Evolutionary conservation across 139 green algal species (phyloP), one percentile per base, ranked within the genome.

Genomic region (Pycnococcus provasolii): DNA sequence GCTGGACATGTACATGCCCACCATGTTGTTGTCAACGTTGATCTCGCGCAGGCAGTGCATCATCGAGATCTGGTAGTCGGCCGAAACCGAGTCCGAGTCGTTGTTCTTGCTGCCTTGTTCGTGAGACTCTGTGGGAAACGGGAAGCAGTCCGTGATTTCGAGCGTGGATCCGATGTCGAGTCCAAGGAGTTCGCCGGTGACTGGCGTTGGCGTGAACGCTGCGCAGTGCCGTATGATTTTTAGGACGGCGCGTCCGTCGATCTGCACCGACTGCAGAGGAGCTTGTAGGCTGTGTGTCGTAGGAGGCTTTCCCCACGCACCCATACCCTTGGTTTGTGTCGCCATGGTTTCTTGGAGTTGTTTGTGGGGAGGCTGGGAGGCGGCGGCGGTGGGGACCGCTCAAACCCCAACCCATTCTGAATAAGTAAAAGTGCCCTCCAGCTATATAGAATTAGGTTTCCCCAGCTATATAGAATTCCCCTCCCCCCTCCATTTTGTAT

Each of bases 21-120:
- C 90, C n/a, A 86, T 97, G 87, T 99, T 98, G 82, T 96, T 96
- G 75, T 99, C 94, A 1, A 94, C 89, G 67, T 97, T 97, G 53
- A 96, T 85, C 66, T 99, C 93, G 3, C 94, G 77, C 66, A 99
- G 72, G 77, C 90, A 96, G 13, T 89, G 84, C 89, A 99, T 95
- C 88, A 98, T 97, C 44, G 96, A 89, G 53, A 97, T 80, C 87
- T 99, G 92, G 67, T 97, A 99, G 58, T 85, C 62, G 6, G n/a
- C 72, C 46, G 59, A 40, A 15, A 7, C 50, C 2, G 5, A 42
- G 15, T 69, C 37, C 8, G 46, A 4, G 40, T 64, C 58, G 39
- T 64, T 37, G 2, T 2, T 41, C 2, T 2, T 44, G 13, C 3
- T 2, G 15, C 41, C 41, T 45, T 53, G 15, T 8, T 37, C 44